Evolutionary conservation across 106 monocot species (phyloP).

Genomic region (Iris macrosiphon): DNA sequence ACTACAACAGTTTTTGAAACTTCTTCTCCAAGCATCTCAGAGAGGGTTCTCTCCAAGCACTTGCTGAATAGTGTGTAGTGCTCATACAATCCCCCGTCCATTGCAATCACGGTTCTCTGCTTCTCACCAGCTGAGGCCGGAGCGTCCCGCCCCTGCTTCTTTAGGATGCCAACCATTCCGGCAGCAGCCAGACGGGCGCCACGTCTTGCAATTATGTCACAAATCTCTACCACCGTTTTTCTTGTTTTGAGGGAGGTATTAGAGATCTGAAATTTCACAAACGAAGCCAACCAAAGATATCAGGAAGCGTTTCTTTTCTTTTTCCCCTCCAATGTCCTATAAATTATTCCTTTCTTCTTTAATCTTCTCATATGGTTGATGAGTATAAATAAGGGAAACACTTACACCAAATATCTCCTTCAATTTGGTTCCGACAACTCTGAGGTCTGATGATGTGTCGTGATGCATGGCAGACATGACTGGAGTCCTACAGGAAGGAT

Average conservation of each 20-base stretch:
- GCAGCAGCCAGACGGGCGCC: slow-evolving; percentile 84
- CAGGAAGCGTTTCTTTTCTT: not conserved
- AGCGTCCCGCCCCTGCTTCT: slow-evolving; percentile 61
- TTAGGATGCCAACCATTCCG: slow-evolving; percentile 77
- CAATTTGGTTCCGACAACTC: slow-evolving; percentile 53
- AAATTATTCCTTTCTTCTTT: not conserved
- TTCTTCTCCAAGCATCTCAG: slow-evolving; percentile 74
- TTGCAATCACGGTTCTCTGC: slow-evolving; percentile 67
- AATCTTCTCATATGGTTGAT: not conserved
- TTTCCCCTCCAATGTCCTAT: not conserved
- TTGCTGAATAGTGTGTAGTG: slow-evolving; percentile 72
- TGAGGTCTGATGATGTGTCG: slow-evolving; percentile 73
- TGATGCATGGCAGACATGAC: slow-evolving; percentile 94
- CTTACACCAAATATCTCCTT: slow-evolving; percentile 75
- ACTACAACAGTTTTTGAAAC: slow-evolving; percentile 34
- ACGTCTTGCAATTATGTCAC: slow-evolving; percentile 64
- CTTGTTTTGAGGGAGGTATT: slow-evolving; percentile 44
- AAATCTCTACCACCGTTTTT: slow-evolving; percentile 54
- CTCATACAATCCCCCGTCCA: slow-evolving; percentile 93
- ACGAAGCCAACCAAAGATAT: not conserved
- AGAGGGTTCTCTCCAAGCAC: slow-evolving; percentile 51
- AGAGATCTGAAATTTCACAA: slow-evolving; percentile 36
- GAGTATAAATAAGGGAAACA: not conserved
- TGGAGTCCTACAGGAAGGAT: slow-evolving; percentile 93
- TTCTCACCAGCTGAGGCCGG: not conserved